These are phyloP conservation scores for Lathyrus tuberosus DNA, from an alignment of 306 rosid species.

Conservation along the genomic window DNA sequence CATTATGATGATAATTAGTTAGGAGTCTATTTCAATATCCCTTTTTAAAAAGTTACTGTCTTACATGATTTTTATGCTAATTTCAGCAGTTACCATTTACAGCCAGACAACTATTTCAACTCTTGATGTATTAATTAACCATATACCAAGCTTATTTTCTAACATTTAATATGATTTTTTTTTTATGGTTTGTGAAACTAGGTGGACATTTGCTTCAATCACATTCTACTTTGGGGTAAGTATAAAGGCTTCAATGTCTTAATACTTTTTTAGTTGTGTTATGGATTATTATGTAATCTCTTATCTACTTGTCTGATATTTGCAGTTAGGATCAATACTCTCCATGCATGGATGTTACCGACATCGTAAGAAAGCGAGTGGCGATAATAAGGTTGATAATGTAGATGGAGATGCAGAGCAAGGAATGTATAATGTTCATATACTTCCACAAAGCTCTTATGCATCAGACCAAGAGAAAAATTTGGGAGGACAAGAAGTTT, in stretches of 20 bases:
- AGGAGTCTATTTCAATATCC: conserved; percentile 2
- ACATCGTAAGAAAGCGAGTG: conserved; percentile 83
- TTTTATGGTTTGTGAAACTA: conserved; percentile 47
- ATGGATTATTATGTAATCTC: conserved; percentile 1
- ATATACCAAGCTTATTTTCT: too few species aligned
- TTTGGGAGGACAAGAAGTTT: conserved; percentile 37
- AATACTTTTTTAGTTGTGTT: conserved; percentile 1
- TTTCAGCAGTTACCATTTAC: conserved; percentile 14
- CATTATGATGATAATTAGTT: background rate
- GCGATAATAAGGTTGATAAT: conserved; percentile 78
- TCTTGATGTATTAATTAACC: background rate
- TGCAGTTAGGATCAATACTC: conserved; percentile 80
- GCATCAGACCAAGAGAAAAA: conserved; percentile 46
- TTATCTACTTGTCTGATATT: conserved; percentile 14
- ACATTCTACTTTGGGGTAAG: conserved; percentile 95
- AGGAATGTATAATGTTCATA: conserved; percentile 49
- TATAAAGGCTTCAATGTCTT: conserved; percentile 32
- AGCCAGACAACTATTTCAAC: conserved; percentile 18
- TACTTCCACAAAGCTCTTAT: conserved; percentile 39
- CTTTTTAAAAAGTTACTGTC: conserved; percentile 1
- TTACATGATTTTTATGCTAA: conserved; percentile 19
- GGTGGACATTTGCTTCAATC: conserved; percentile 88
- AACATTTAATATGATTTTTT: background rate
- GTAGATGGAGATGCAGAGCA: conserved; percentile 80
- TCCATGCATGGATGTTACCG: conserved; percentile 82